Evolutionary conservation across 352 stramenopile genomes (phyloP), one percentile per base, ranked within the genome.

Genomic region (Hyphochytrium catenoides): DNA sequence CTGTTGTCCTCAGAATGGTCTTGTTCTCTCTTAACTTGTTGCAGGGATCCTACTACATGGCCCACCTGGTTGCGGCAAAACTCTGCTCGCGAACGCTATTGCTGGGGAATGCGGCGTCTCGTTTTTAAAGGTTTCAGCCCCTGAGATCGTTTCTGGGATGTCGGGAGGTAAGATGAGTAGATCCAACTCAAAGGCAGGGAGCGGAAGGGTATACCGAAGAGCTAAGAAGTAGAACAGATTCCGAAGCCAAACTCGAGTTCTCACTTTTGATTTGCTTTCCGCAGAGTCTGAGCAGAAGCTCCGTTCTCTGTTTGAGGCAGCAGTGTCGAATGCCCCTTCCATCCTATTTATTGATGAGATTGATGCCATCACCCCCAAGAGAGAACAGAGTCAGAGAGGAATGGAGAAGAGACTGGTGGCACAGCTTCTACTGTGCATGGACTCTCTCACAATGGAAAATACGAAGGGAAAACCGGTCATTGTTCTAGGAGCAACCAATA

Each of bases 271-370:
- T 41, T 37, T n/a, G n/a, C n/a, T n/a, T n/a, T n/a, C n/a, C n/a
- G n/a, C n/a, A n/a, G 64, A 77, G 42, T 81, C 63, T 20, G 62
- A 79, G 49, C 66, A 79, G 45, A 83, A 85, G 49, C 46, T 91
- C 21, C 56, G 75, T 9, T 63, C 77, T 26, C 50, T 88, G n/a
- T 96, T 98, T 50, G 81, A 95, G 42, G 77, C 95, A 48, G 85
- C 87, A 0, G 69, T 94, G 32, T 69, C 55, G 26, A 89, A 94
- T 34, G 79, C 75, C 34, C 86, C 74, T 41, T 81, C 88, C 5
- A 95, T 98, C 50, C 77, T 97, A 40, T 97, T 98, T 51, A 94
- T 98, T 46, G 86, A 96, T 44, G 84, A 95, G 50, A 85, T 96
- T 51, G 84, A 96, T 47, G 89, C 83, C 5, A 94, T 95, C 60